phyloP scores from a whole-genome alignment of 2,329 filamentous ascomycete genomes.

The Corynespora cassiicola region DNA sequence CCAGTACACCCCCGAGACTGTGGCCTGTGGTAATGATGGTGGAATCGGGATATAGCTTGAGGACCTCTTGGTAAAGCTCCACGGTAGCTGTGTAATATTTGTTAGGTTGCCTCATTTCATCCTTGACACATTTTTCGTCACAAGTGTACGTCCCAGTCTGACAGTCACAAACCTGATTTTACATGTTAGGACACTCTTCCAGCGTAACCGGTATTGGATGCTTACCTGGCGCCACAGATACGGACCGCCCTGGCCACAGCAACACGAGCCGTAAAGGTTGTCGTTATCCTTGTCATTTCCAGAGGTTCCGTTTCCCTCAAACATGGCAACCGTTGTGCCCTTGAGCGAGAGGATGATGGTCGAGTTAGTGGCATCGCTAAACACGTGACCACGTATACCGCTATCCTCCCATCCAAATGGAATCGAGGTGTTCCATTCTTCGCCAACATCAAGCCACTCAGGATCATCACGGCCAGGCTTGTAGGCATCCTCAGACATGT shows the following conservation, averaged over 20 bases:
- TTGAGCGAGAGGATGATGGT: constrained; percentile 43
- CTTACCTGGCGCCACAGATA: constrained; percentile 43
- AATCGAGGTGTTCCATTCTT: constrained; percentile 35
- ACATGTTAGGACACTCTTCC: too few species aligned
- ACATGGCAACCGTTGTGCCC: constrained; percentile 43
- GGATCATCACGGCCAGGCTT: constrained; percentile 39
- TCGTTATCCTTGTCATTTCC: constrained; percentile 45
- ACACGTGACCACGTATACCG: constrained; percentile 44
- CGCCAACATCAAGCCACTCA: constrained; percentile 42
- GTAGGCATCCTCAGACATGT: constrained; percentile 46
- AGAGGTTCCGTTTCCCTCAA: constrained; percentile 44
- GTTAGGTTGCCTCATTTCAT: constrained; percentile 39
- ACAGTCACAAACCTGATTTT: constrained; percentile 45
- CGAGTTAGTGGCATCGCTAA: constrained; percentile 38
- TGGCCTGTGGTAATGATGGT: constrained; percentile 44
- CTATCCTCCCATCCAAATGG: constrained; percentile 46
- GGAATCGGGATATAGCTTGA: constrained; percentile 38
- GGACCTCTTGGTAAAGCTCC: constrained; percentile 40
- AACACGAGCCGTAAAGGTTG: constrained; percentile 44
- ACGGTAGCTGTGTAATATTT: constrained; percentile 39
- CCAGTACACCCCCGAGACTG: constrained; percentile 42
- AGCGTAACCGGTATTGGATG: too few species aligned
- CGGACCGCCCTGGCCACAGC: constrained; percentile 42
- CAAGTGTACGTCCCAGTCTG: constrained; percentile 43
- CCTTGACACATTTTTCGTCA: constrained; percentile 40